These are phyloP conservation scores for Blastobotrys attinorum DNA, from an alignment of 805 yeast genomes.

Conservation along the genomic window DNA sequence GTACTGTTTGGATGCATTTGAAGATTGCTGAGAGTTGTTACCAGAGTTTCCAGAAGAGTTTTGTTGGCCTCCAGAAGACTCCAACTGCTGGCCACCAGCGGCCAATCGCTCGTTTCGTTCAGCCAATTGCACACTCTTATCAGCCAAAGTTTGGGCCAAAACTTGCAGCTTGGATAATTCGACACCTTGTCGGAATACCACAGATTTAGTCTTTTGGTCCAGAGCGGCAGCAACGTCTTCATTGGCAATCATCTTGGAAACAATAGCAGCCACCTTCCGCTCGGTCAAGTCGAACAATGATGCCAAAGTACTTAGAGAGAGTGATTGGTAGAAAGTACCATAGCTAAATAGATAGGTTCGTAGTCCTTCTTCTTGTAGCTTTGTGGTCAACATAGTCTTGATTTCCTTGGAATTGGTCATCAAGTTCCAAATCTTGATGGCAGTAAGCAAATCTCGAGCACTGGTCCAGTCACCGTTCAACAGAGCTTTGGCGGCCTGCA, in stretches of 20 bases:
- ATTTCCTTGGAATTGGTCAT: constrained; percentile 61
- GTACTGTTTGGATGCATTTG: neutral
- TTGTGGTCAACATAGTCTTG: constrained; percentile 58
- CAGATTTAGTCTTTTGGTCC: constrained; percentile 53
- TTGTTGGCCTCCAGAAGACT: neutral
- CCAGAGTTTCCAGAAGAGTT: neutral
- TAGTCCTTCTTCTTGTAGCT: constrained; percentile 83
- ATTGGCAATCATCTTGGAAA: constrained; percentile 66
- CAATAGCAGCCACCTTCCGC: constrained; percentile 49
- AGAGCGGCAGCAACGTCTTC: constrained; percentile 73
- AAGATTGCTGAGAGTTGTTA: neutral
- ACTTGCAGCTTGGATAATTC: constrained; percentile 82
- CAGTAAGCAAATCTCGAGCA: constrained; percentile 60
- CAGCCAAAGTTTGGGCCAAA: constrained; percentile 76
- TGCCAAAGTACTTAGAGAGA: constrained; percentile 61
- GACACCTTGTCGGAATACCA: constrained; percentile 66
- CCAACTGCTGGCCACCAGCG: constrained; percentile 58
- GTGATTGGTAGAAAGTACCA: constrained; percentile 64
- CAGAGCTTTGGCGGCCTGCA: constrained; percentile 85
- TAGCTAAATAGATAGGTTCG: constrained; percentile 88
- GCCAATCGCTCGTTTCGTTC: constrained; percentile 83
- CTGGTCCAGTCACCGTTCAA: constrained; percentile 85
- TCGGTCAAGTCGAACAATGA: constrained; percentile 56
- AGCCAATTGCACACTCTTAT: constrained; percentile 65
- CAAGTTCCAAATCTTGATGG: constrained; percentile 81